Evolutionary conservation across 2,329 filamentous ascomycete species (phyloP), one percentile per base, ranked within the genome.

Genomic region (Parafenestella ontariensis): DNA sequence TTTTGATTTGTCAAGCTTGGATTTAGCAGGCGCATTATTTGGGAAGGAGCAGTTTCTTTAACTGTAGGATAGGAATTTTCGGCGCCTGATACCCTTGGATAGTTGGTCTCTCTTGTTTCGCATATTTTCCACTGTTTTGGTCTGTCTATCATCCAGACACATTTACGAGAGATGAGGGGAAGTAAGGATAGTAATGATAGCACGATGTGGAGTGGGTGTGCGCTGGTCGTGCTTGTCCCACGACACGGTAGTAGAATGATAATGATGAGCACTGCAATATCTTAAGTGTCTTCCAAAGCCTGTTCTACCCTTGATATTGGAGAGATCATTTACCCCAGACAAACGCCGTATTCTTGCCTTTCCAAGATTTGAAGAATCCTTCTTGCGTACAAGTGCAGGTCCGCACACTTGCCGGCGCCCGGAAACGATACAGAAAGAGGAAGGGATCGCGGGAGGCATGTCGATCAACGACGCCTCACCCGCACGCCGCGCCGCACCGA

Each of bases 1-100:
- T 15, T 39, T 39, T 39, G 36, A 11, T 13, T 39, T 21, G 18
- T 2, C 23, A 24, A 20, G 41, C 37, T 45, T n/a, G 18, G 46
- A 20, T 29, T 37, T 17, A 34, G 39, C 34, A 42, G 57, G 50
- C 54, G 50, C 57, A 47, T 57, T 49, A 47, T 57, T 49, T 34
- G 20, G 40, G 42, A 46, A 40, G 37, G 23, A 42, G 24, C 51
- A 46, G 17, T 42, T 34, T 46, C 36, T 29, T 34, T 17, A n/a
- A 11, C 33, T 37, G 31, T 23, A 24, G 33, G 26, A 40, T 40
- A 21, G 37, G 5, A 17, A 8, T 3, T 44, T 50, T 54, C 51
- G 57, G 46, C 58, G 59, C 53, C 47, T 58, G 59, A 62, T 62
- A 62, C 59, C 59, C 59, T 59, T 49, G 44, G 51, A 40, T 26